Evolutionary conservation across 257 asterid species (phyloP), one percentile per base, ranked within the genome.

Genomic region (Echium plantagineum): DNA sequence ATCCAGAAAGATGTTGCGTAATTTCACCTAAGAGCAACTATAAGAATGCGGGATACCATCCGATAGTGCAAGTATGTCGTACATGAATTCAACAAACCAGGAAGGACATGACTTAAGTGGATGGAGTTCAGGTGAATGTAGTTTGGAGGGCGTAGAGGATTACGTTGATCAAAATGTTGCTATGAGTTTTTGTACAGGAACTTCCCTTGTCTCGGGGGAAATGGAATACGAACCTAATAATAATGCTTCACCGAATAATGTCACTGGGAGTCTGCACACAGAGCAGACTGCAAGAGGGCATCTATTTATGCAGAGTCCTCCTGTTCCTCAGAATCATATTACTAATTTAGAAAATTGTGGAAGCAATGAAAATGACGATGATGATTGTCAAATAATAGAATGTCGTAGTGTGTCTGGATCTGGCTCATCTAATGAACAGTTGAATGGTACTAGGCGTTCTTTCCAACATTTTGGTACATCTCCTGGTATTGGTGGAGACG

Each of bases 41-140:
- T 81, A 79, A 3, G 87, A 80, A 24, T 80, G 59, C 67, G 67
- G 70, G 76, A 68, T 80, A 35, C 55, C 89, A 7, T 56, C 93
- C 8, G 64, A 46, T 49, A 86, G 71, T 18, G 32, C 82, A 24
- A 74, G 63, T 48, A 32, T 69, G 62, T 77, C 62, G 1, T 78
- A 60, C 72, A 64, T 77, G 63, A 74, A 69, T 74, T 77, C 66
- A 63, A 65, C 62, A 42, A 77, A 67, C 63, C 83, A 72, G 55
- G 85, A 73, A 46, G 73, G 74, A 46, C 81, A 63, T 42, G 72
- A 31, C 57, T 28, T 21, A 64, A 61, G 77, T 46, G 82, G 80
- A 60, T 86, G 95, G 94, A 77, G 65, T 69, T 74, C 74, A 46
- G 94, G 93, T 28, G 94, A 86, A 78, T 60, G 81, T 74, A 84